Conservation (phyloP, 805 yeast species). For the Metschnikowia bowlesiae region DNA sequence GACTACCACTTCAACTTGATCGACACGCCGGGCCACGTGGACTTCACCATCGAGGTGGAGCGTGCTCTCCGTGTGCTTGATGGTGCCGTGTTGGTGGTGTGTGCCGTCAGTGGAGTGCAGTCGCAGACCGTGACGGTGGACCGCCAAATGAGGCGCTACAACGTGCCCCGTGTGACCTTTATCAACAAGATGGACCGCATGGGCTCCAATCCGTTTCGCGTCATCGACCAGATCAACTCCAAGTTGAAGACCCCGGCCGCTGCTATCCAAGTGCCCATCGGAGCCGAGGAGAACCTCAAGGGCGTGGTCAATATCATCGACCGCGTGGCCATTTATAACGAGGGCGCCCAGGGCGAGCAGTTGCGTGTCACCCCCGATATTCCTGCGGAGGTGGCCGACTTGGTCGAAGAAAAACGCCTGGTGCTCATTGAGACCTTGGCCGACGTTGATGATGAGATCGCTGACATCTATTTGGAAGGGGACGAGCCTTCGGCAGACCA, state of each 20-base stretch:
- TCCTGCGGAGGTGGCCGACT: constrained; percentile 74
- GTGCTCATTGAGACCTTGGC: constrained; percentile 89
- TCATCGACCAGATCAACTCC: constrained; percentile 82
- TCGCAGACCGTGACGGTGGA: constrained; percentile 98
- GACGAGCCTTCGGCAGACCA: constrained; percentile 80
- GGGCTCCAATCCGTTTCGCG: constrained; percentile 98
- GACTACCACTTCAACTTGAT: constrained; percentile 87
- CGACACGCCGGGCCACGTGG: constrained; percentile 99
- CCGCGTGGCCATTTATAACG: constrained; percentile 81
- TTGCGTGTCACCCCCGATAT: constrained; percentile 55
- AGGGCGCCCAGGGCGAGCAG: constrained; percentile 84
- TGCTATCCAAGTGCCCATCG: constrained; percentile 97
- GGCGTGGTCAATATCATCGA: constrained; percentile 93
- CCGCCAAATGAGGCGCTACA: constrained; percentile 97
- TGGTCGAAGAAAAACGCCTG: constrained; percentile 88
- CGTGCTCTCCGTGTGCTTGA: constrained; percentile 96
- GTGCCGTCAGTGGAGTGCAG: constrained; percentile 98
- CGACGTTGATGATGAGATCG: constrained; percentile 96
- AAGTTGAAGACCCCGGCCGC: constrained; percentile 94
- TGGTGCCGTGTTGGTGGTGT: constrained; percentile 97
- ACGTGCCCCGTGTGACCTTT: constrained; percentile 93
- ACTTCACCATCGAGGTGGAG: constrained; percentile 97
- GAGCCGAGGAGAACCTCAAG: constrained; percentile 75
- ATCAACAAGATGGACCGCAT: constrained; percentile 98
- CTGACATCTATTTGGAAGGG: constrained; percentile 88